These are phyloP conservation scores for Solanum hybrid DNA, from an alignment of 305 asterid species.

Conservation along the genomic window DNA sequence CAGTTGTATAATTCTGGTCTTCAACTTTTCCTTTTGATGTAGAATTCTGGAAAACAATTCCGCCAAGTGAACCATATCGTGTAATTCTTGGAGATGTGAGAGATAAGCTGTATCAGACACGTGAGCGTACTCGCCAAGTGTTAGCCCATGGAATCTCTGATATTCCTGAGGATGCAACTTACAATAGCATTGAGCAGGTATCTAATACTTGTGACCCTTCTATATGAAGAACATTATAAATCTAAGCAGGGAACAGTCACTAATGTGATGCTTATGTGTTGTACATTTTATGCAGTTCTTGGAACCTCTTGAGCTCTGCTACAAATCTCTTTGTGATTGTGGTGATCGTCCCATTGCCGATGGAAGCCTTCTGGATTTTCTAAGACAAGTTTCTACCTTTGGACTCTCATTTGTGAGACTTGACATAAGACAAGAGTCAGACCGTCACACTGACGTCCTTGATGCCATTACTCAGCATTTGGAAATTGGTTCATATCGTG, in stretches of 20 bases:
- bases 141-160: slow-evolving; percentile 78
- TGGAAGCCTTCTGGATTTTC: slow-evolving; percentile 48
- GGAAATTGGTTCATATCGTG: slow-evolving; percentile 41
- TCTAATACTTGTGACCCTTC: neutral
- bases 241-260: neutral
- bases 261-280: neutral
- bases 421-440: slow-evolving; percentile 49
- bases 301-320: slow-evolving; percentile 50
- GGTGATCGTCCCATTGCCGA: slow-evolving; percentile 43
- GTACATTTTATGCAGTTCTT: slow-evolving; percentile 28
- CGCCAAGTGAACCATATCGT: slow-evolving; percentile 84
- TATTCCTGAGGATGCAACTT: slow-evolving; percentile 77
- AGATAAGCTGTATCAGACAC: slow-evolving; percentile 82
- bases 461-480: slow-evolving; percentile 38
- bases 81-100: slow-evolving; percentile 88
- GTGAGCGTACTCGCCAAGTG: slow-evolving; percentile 86
- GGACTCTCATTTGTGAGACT: slow-evolving; percentile 44
- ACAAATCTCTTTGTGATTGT: slow-evolving; percentile 42
- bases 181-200: slow-evolving; percentile 68
- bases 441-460: slow-evolving; percentile 42
- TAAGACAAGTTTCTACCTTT: slow-evolving; percentile 48
- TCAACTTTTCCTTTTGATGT: slow-evolving; percentile 7
- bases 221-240: neutral
- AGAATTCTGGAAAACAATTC: slow-evolving; percentile 90
- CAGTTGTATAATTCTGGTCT: neutral